These are phyloP conservation scores for Diospyros kaki DNA, from an alignment of 148 eudicot species.

Conservation along the genomic window DNA sequence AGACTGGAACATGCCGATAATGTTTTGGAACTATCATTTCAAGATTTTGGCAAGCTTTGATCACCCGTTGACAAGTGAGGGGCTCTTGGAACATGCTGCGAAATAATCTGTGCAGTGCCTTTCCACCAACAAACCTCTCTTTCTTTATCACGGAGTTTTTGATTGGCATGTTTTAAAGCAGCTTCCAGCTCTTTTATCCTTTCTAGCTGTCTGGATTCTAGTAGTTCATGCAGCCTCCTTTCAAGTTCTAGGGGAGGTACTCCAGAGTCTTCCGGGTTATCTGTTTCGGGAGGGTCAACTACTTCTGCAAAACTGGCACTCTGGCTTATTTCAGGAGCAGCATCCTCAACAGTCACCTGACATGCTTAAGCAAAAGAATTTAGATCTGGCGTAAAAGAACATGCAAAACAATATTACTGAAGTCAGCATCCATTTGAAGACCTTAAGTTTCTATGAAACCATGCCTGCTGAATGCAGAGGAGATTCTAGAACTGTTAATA, in stretches of 20 bases:
- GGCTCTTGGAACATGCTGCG: constrained; percentile 50
- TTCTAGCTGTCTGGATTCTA: constrained; percentile 55
- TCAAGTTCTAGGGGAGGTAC: constrained; percentile 61
- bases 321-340: constrained; percentile 24
- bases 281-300: constrained; percentile 21
- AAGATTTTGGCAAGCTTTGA: neutral
- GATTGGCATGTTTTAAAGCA: constrained; percentile 39
- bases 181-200: constrained; percentile 63
- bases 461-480: neutral
- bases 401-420: too few relatives aligned
- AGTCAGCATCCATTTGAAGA: neutral
- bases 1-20: too few relatives aligned
- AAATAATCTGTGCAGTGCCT: constrained; percentile 49
- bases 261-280: constrained; percentile 29
- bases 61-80: constrained; percentile 25
- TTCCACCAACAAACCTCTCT: constrained; percentile 63
- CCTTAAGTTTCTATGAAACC: neutral
- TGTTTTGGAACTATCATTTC: too few relatives aligned
- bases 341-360: constrained; percentile 30
- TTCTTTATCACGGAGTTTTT: constrained; percentile 49
- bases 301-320: constrained; percentile 29
- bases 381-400: neutral
- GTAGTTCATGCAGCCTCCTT: constrained; percentile 60
- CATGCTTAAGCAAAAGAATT: constrained; percentile 10
- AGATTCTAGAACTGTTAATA: neutral